Percentiles rank a stretch among this genome's conserved stretches.
phyloP scores from a whole-genome alignment of 2,329 filamentous ascomycete genomes.

The Anisogramma anomala region DNA sequence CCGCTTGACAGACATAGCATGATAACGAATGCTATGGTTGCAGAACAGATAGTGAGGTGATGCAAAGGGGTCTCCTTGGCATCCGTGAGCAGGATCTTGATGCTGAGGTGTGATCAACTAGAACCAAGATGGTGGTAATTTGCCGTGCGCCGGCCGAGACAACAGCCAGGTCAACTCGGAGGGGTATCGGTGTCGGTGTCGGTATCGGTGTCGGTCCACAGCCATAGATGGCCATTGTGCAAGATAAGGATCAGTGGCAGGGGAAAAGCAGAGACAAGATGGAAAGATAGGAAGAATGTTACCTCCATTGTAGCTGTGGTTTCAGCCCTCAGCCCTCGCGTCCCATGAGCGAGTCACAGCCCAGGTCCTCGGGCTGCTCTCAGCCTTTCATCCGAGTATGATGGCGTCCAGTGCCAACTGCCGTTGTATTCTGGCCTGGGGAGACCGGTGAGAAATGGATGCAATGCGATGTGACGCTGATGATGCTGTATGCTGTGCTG shows the following conservation, averaged over 20 bases:
- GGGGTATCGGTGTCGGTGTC: no score
- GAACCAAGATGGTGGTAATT: conserved; percentile 8
- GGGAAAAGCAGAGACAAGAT: neutral
- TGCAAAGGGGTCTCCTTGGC: conserved; percentile 2
- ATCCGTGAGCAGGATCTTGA: neutral
- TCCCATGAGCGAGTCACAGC: conserved; percentile 5
- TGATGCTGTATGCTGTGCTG: no score
- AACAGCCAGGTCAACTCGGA: conserved; percentile 3
- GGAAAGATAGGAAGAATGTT: conserved; percentile 1
- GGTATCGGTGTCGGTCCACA: no score
- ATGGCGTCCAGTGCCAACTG: no score
- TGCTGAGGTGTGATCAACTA: conserved; percentile 11
- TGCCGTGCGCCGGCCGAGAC: conserved; percentile 11
- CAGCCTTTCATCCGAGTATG: neutral
- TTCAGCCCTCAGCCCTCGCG: conserved; percentile 1
- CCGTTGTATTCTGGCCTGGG: conserved; percentile 1
- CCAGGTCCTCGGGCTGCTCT: neutral
- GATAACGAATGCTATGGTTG: conserved; percentile 3
- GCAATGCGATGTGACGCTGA: conserved; percentile 12
- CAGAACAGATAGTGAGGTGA: neutral
- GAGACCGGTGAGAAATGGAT: conserved; percentile 2
- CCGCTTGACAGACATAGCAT: conserved; percentile 9
- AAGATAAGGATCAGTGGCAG: neutral
- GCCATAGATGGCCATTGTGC: no score
- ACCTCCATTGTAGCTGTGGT: conserved; percentile 12